phyloP scores from a whole-genome alignment of 305 asterid species.

The Ruellia speciosa region DNA sequence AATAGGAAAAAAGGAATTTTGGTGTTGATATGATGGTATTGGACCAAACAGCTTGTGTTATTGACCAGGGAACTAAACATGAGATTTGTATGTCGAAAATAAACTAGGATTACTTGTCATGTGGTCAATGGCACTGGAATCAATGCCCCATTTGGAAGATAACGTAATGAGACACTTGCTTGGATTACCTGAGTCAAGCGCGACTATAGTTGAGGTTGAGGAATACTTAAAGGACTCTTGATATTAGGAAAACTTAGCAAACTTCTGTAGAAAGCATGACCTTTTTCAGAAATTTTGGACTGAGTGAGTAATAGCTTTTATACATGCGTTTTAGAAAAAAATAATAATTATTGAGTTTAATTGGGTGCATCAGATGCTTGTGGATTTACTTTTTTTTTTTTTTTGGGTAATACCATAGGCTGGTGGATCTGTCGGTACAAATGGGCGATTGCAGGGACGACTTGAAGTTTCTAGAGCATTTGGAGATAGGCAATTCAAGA shows the following conservation, averaged over 20 bases:
- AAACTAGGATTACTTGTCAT: slow-evolving; percentile 14
- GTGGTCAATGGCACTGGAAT: slow-evolving; percentile 80
- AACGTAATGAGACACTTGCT: not conserved
- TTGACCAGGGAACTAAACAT: no score
- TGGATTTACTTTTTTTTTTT: not conserved
- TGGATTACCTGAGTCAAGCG: not conserved
- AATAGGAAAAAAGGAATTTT: no score
- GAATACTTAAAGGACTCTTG: no score
- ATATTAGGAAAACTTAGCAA: no score
- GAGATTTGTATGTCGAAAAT: not conserved
- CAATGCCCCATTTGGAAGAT: not conserved
- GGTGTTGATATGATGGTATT: no score
- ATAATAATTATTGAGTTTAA: no score
- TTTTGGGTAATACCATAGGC: slow-evolving; percentile 41
- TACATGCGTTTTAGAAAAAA: no score
- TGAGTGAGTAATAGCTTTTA: no score
- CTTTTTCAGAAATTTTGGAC: no score
- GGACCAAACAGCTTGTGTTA: no score
- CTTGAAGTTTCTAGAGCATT: slow-evolving; percentile 96
- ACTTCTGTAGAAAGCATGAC: no score
- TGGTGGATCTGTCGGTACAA: slow-evolving; percentile 79
- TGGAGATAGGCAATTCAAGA: slow-evolving; percentile 85
- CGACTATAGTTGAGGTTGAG: not conserved
- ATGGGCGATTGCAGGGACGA: slow-evolving; percentile 81
- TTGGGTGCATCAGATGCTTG: no score